Base-by-base conservation (phyloP, 2,329 filamentous ascomycete genomes). In the Xylaria sp. region DNA sequence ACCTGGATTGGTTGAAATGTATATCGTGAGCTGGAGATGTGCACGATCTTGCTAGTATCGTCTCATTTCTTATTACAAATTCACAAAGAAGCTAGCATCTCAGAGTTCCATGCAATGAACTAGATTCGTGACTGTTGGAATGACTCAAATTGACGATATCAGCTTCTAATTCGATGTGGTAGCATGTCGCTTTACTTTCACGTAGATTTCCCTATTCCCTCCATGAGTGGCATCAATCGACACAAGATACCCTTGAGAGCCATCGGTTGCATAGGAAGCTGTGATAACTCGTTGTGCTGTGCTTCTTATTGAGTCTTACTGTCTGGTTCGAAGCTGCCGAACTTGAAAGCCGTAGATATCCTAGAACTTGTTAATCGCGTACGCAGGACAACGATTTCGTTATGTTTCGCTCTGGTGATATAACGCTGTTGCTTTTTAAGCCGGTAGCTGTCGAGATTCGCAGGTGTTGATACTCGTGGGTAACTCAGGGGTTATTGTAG, bases 11-110 rank as follows among this genome's bases (percentile, higher is more conserved):
- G 57, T 60, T 63, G 62, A 52, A 58, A 63, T 58, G 50, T 48
- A 60, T 57, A 58, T 60, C 13, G 18, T 10, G 60, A 59, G 55
- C 63, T 60, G 63, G 53, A 67, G 64, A 63, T 58, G 62, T 67
- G 65, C 66, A 66, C 63, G 57, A 69, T 68, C 64, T 67, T 66
- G 63, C 62, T 54, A 62, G 64, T 34, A 66, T 62, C n/a, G 51
- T 54, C 63, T 39, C 53, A 55, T 46, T 59, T 62, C 52, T 54
- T 1, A 10, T 62, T 62, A 61, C 39, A 60, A 59, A 58, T 59
- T 16, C 58, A 64, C 52, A 49, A 34, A 61, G 54, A 46, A 63
- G 55, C 44, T 39, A 56, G 30, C 56, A 57, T 54, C 42, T 51
- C 2, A 9, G 37, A 44, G 1, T 8, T 49, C 34, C 4, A 37